Base-by-base conservation (phyloP, 2,329 filamentous ascomycete species). In the Pseudogymnoascus verrucosus region DNA sequence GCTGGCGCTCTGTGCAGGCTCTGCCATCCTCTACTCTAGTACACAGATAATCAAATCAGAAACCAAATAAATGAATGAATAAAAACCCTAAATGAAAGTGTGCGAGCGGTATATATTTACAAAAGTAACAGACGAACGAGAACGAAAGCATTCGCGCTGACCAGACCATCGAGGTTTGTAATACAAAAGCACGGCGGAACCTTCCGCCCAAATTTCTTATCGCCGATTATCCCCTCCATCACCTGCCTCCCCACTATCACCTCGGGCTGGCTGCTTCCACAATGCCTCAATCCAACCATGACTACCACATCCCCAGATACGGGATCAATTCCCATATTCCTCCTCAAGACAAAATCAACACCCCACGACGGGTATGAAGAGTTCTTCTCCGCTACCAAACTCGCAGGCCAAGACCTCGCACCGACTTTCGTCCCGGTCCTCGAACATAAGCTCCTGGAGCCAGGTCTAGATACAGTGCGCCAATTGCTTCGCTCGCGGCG, bases 351-450 rank as follows among this genome's bases (percentile, higher is more conserved):
- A 2, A 88, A 83, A 70, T 93, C 90, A 0, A 79, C 77, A 0
- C 89, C 90, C 0, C 80, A 77, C 51, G 90, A 95, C 73, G 82
- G 83, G 7, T 95, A 95, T 72, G 81, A 89, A 68, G 85, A 90
- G 59, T 79, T 86, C 51, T 89, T 93, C 71, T 77, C 79, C 44
- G 72, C 72, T 39, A 71, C 77, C 59, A 73, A 78, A 31, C 65
- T 74, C 57, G 67, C 76, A 47, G 77, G 75, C 62, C 71, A 72
- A 62, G 64, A 70, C 11, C 91, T 89, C 71, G 78, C 81, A 8
- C 88, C 90, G 2, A 74, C 79, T 10, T 95, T 93, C 69, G 84
- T 95, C 1, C 90, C 90, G 0, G 90, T 95, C 0, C 78, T 95
- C 14, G 85, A 89, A 69, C 90, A 95, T 72, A 79, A 77, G 28